Evolutionary conservation across 1,139 yeast species (phyloP).

Genomic region (Geotrichum macrosporum): DNA sequence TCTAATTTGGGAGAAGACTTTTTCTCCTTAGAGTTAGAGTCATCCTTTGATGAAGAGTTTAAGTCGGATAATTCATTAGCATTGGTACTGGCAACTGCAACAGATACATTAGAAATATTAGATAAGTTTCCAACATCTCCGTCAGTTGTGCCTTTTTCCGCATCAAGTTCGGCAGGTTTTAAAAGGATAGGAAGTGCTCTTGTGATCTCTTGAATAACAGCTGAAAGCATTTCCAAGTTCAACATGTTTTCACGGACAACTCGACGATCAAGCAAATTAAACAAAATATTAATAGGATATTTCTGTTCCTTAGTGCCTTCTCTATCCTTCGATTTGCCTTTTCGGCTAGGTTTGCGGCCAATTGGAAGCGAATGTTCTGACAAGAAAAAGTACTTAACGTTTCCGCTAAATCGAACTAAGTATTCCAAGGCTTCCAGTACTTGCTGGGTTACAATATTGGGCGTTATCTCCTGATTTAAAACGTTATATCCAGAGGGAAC

Average conservation of each 20-base stretch:
- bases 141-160: conserved; percentile 14
- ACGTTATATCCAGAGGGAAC: conserved; percentile 23
- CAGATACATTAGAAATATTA: conserved; percentile 1
- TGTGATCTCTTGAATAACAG: conserved; percentile 72
- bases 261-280: conserved; percentile 58
- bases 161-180: conserved; percentile 27
- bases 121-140: conserved; percentile 18
- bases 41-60: background rate
- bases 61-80: no score
- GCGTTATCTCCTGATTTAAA: conserved; percentile 55
- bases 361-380: conserved; percentile 72
- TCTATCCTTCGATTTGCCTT: conserved; percentile 40
- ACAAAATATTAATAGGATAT: conserved; percentile 68
- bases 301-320: conserved; percentile 43
- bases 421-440: conserved; percentile 70
- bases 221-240: conserved; percentile 70
- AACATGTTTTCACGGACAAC: conserved; percentile 67
- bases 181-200: conserved; percentile 52
- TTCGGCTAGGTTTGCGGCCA: conserved; percentile 44
- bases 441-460: conserved; percentile 70
- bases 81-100: conserved; percentile 6
- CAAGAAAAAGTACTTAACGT: conserved; percentile 68
- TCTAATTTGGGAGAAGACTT: conserved; percentile 32
- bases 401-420: conserved; percentile 63
- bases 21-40: conserved; percentile 25